These are phyloP conservation scores for Elsinoe necatrix DNA, from an alignment of 2,329 filamentous ascomycete genomes.

Conservation along the genomic window DNA sequence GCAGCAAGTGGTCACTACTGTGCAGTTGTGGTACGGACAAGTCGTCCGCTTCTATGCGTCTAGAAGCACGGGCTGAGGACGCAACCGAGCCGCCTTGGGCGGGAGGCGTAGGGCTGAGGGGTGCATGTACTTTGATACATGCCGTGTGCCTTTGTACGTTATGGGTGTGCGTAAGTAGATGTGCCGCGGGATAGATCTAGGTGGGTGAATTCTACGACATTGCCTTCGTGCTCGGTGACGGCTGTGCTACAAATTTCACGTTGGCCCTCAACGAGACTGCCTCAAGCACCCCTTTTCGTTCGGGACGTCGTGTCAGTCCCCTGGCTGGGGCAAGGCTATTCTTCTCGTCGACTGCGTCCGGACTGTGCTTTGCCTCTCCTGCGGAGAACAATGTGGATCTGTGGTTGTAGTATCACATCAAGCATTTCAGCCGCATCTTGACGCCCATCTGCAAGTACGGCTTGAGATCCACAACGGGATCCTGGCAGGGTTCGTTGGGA, in stretches of 20 bases:
- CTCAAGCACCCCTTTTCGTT: no score
- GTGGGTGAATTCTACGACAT: no score
- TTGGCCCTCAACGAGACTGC: no score
- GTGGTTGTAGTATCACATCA: neutral
- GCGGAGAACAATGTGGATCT: no score
- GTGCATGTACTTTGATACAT: slow-evolving; percentile 4
- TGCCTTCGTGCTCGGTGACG: no score
- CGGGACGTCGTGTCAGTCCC: no score
- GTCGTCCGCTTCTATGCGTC: neutral
- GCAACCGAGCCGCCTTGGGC: neutral
- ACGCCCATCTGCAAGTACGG: neutral
- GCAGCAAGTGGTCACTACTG: no score
- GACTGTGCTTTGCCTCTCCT: no score
- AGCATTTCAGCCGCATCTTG: neutral
- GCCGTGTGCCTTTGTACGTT: slow-evolving; percentile 1
- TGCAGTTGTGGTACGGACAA: neutral
- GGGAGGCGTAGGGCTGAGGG: slow-evolving; percentile 4
- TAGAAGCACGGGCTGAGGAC: neutral
- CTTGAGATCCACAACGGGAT: neutral
- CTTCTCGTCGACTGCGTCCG: no score
- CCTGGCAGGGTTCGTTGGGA: neutral
- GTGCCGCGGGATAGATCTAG: neutral
- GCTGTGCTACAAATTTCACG: no score
- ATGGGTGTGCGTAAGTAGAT: slow-evolving; percentile 3
- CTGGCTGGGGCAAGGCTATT: no score